Percentiles rank a stretch among this genome's conserved stretches.
Evolutionary conservation across 2,329 filamentous ascomycete genomes (phyloP).

Genomic region (Rutstroemia sp.): DNA sequence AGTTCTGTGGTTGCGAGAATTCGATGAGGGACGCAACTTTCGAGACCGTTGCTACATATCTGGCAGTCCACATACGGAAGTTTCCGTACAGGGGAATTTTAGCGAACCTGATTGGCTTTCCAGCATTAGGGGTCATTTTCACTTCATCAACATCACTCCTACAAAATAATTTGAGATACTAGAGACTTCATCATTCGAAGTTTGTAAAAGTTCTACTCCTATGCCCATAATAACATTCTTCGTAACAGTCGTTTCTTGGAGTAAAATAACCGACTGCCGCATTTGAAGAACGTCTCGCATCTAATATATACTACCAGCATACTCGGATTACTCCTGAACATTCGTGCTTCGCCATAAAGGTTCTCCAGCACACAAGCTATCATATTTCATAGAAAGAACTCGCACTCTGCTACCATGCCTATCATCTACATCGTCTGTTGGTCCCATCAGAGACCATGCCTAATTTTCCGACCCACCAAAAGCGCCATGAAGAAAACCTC

Average conservation of each 20-base stretch:
- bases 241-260: neutral
- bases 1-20: constrained; percentile 4
- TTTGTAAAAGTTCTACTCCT: neutral
- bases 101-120: neutral
- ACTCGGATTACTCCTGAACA: neutral
- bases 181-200: no score
- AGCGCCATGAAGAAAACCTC: constrained; percentile 17
- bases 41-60: constrained; percentile 7
- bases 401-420: constrained; percentile 6
- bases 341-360: constrained; percentile 1
- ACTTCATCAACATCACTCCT: no score
- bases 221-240: neutral
- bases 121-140: no score
- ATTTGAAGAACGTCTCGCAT: constrained; percentile 5
- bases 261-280: neutral
- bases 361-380: neutral
- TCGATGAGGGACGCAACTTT: neutral
- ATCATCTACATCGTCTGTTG: constrained; percentile 6
- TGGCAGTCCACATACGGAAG: constrained; percentile 3
- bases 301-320: neutral
- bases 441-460: constrained; percentile 5
- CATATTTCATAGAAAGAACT: constrained; percentile 6
- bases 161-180: no score
- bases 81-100: neutral
- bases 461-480: constrained; percentile 15